Base-by-base conservation (phyloP, 2,329 filamentous ascomycete genomes). In the Phaeoacremonium minimum region DNA sequence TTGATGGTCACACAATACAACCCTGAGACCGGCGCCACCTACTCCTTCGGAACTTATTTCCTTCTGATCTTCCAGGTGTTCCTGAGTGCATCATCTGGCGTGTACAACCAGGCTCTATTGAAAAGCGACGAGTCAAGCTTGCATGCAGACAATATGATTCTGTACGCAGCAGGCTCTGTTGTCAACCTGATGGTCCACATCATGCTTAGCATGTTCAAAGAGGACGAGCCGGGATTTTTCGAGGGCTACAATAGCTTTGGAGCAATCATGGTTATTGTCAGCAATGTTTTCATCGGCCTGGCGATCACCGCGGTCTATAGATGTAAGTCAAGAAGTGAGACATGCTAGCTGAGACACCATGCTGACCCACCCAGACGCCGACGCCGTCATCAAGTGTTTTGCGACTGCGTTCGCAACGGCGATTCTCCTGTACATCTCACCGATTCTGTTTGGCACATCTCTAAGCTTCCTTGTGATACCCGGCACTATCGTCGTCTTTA, bases 241-340 rank as follows among this genome's bases (percentile, higher is more conserved):
- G 22, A 26, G 22, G 22, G 22, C 22, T 26, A 26, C 36, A 46
- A 42, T 28, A 53, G 44, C 40, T 40, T 52, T 26, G 48, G 46
- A 5, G 53, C 56, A 13, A 43, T 52, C 39, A 46, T 60, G 47
- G 51, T 60, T 15, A 50, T 59, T 15, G 34, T 52, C 14, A 57
- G 52, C 41, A 58, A 58, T 31, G 54, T 58, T 30, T 57, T 57
- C 38, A 55, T 58, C 32, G 55, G 55, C 15, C 46, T 58, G 15
- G 55, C 55, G n/a, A 58, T 57, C 20, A 58, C 55, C 13, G 55
- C 52, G 5, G 56, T 58, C 5, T 58, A 58, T 42, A 58, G 55
- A 42, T 59, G 55, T 55, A 33, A 41, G 51, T 46, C n/a, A 2
- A 30, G 20, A 15, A 16, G 28, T n/a, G n/a, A n/a, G n/a, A n/a